A percentile compares a stretch with the other conserved stretches of the same genome.
Conservation (phyloP, 257 asterid species). For the Ligustrum vulgare region DNA sequence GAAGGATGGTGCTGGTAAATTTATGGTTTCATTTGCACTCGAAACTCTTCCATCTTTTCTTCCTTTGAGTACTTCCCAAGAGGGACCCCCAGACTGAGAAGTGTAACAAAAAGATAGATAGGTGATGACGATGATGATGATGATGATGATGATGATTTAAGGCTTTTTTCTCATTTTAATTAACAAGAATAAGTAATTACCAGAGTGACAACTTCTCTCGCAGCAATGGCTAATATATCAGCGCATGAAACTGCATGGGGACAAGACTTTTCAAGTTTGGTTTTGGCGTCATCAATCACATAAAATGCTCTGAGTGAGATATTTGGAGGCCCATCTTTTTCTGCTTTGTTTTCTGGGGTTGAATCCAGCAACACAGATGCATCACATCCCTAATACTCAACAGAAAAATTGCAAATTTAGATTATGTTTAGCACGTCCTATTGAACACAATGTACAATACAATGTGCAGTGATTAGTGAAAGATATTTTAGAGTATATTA, state of each 20-base stretch:
- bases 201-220: conserved; percentile 64
- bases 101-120: not conserved
- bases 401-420: not conserved
- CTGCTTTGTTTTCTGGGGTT: conserved; percentile 62
- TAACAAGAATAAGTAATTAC: conserved; percentile 29
- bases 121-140: too few relatives aligned
- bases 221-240: conserved; percentile 66
- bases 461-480: too few relatives aligned
- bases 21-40: conserved; percentile 61
- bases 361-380: conserved; percentile 79
- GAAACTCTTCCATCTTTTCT: conserved; percentile 68
- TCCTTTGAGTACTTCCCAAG: conserved; percentile 62
- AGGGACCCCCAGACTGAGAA: conserved; percentile 66
- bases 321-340: conserved; percentile 80
- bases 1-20: conserved; percentile 64
- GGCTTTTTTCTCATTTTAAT: too few relatives aligned
- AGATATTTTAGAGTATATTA: too few relatives aligned
- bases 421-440: not conserved
- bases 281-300: conserved; percentile 69
- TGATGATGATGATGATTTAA: too few relatives aligned
- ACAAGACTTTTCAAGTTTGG: conserved; percentile 59
- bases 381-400: conserved; percentile 66
- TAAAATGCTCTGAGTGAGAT: conserved; percentile 62
- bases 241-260: conserved; percentile 80
- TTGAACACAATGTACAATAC: too few relatives aligned